Base-by-base conservation (phyloP, 1,284 basidiomycete genomes). In the Bondarzewia mesenterica region DNA sequence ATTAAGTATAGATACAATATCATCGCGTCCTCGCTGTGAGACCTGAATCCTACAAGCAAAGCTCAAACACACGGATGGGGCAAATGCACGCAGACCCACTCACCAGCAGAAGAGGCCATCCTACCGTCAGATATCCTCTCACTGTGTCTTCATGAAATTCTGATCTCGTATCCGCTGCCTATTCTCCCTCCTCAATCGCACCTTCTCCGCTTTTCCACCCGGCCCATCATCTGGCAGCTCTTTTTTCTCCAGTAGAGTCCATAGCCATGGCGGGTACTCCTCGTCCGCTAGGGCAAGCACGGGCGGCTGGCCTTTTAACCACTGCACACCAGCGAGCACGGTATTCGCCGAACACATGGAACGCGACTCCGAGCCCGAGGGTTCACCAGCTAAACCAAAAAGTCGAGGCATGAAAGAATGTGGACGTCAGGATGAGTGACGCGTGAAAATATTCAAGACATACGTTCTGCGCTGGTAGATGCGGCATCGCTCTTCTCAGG, bases 241-340 rank as follows among this genome's bases (percentile, higher is more conserved):
- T 59, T 77, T 77, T 5, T 78, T 73, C 52, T 77, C 63, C 23
- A 91, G 67, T 39, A 93, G 63, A 20, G 75, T 82, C 91, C 93
- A 97, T 40, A 97, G 66, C 93, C 93, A 96, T 4, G 77, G 63
- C 1, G 93, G 93, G 64, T 97, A 96, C 58, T 86, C 80, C 35
- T 88, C 81, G 65, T 97, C 93, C 2, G 86, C 72, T 10, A 78
- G 67, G 1, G 93, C 90, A 10, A 93, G 65, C 2, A 95, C 82
- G 32, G 89, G 85, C 0, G 79, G 70, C 60, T 93, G 85, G 54
- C 81, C 85, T 65, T 96, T 96, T 46, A 90, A 72, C 59, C 91
- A 91, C 52, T 85, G 84, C 6, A 93, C 64, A 2, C 92, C 92
- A 7, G 72, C 71, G 32, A 97, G 68, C 2, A 88, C 67, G 5